Conservation (phyloP, 2,329 filamentous ascomycete genomes). For the Chaetomiaceae sp. region DNA sequence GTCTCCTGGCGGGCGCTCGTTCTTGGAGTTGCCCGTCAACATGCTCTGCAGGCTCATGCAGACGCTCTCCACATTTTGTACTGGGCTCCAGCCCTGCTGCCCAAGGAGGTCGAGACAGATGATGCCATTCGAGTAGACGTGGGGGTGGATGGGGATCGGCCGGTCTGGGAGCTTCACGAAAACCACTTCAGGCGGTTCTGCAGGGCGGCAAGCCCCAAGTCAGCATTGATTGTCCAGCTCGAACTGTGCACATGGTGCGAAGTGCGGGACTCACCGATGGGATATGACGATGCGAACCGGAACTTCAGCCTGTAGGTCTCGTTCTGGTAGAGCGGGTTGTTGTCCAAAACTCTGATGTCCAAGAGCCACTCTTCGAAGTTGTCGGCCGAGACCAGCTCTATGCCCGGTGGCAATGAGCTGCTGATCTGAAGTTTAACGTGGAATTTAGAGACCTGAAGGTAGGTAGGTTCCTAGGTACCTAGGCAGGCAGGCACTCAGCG, state of each 20-base stretch:
- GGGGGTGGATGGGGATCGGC: constrained; percentile 86
- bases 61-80: constrained; percentile 94
- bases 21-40: constrained; percentile 89
- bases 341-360: constrained; percentile 85
- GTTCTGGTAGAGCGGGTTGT: constrained; percentile 78
- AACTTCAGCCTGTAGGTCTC: constrained; percentile 83
- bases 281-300: constrained; percentile 75
- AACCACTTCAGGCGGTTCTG: constrained; percentile 91
- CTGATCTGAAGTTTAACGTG: constrained; percentile 52
- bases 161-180: constrained; percentile 63
- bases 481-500: too few relatives aligned
- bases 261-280: constrained; percentile 68
- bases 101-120: constrained; percentile 94
- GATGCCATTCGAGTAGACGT: constrained; percentile 97
- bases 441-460: too few relatives aligned
- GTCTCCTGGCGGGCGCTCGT: constrained; percentile 85
- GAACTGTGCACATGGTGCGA: neutral
- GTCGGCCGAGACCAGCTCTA: constrained; percentile 73
- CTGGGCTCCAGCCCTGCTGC: constrained; percentile 84
- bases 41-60: constrained; percentile 98
- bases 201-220: constrained; percentile 3
- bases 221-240: neutral
- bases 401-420: constrained; percentile 57
- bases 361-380: constrained; percentile 86
- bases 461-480: too few relatives aligned